These are phyloP conservation scores for Elsinoe necatrix DNA, from an alignment of 2,329 filamentous ascomycete genomes.

Conservation along the genomic window DNA sequence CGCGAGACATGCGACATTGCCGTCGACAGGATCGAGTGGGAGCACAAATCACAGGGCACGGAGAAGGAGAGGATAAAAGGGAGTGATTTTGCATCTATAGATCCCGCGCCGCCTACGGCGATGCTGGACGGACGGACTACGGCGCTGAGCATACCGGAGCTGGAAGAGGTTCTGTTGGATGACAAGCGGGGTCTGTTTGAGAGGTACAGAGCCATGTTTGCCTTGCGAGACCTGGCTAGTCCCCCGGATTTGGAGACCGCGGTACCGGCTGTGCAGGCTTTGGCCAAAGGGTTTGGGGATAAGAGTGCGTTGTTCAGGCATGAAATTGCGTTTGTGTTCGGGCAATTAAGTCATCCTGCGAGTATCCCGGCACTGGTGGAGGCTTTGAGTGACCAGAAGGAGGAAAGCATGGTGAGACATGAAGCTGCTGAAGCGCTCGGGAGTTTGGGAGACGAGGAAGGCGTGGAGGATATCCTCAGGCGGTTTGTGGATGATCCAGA, in stretches of 20 bases:
- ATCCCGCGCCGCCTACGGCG: conserved; percentile 83
- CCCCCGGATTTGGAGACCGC: conserved; percentile 86
- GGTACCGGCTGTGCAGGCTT: conserved; percentile 72
- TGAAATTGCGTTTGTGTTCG: conserved; percentile 97
- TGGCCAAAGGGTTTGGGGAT: conserved; percentile 79
- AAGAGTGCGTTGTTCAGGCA: conserved; percentile 89
- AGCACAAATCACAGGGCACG: conserved; percentile 58
- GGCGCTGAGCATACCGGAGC: conserved; percentile 59
- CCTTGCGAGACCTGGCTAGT: conserved; percentile 85
- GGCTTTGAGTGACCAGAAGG: conserved; percentile 66
- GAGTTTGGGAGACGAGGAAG: conserved; percentile 84
- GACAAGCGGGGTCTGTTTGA: conserved; percentile 72
- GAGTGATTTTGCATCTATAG: conserved; percentile 91
- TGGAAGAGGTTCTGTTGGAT: conserved; percentile 72
- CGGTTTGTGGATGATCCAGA: conserved; percentile 83
- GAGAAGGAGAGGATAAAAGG: conserved; percentile 65
- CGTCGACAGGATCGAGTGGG: conserved; percentile 89
- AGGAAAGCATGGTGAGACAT: conserved; percentile 94
- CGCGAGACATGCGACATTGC: conserved; percentile 95
- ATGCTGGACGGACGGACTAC: conserved; percentile 41
- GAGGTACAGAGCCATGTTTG: conserved; percentile 97
- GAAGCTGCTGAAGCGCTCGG: conserved; percentile 95
- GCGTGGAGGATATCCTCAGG: conserved; percentile 78
- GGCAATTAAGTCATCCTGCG: conserved; percentile 91
- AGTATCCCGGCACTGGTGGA: conserved; percentile 82